Base-by-base conservation (phyloP, 2,329 filamentous ascomycete genomes). In the Pyricularia grisea region DNA sequence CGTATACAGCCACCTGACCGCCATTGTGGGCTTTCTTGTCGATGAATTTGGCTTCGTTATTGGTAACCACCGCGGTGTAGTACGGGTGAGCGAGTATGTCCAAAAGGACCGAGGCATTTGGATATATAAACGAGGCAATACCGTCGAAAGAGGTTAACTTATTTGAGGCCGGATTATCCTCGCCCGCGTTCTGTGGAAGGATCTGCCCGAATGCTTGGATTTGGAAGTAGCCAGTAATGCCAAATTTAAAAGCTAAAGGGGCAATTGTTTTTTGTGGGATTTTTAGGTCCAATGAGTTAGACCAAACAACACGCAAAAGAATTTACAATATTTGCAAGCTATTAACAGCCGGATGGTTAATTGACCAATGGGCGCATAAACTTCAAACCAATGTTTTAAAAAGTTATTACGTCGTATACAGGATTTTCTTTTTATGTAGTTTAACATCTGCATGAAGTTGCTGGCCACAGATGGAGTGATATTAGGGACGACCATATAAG, bases 181-280 rank as follows among this genome's bases (percentile, higher is more conserved):
- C 65, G 31, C 65, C 65, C 3, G 30, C 33, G 11, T 50, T 55
- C 65, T 50, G 65, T 14, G 33, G 65, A 3, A 66, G 65, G 33
- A 50, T 66, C 65, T 50, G 33, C 31, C 65, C 65, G n/a, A 66
- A 66, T 23, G 65, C 65, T n/a, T 33, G 65, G 30, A 66, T 23
- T 33, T 66, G 65, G 10, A 33, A 66, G 28, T 66, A 66, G n/a
- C n/a, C 65, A 42, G 7, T 30, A 33, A 50, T 66, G 65, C 65
- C 65, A n/a, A 66, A 66, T n/a, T 66, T 66, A n/a, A 23, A 23
- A 23, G 65, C 65, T 33, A 66, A 20, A 10, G 65, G 31, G 65
- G 65, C 65, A 23, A 66, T 33, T 66, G 31, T 42, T 6, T 11
- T 42, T 42, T 42, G 36, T 42, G 36, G 36, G 36, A 42, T 42